phyloP scores from a whole-genome alignment of 352 stramenopile genomes.

The Globisporangium sylvaticum region DNA sequence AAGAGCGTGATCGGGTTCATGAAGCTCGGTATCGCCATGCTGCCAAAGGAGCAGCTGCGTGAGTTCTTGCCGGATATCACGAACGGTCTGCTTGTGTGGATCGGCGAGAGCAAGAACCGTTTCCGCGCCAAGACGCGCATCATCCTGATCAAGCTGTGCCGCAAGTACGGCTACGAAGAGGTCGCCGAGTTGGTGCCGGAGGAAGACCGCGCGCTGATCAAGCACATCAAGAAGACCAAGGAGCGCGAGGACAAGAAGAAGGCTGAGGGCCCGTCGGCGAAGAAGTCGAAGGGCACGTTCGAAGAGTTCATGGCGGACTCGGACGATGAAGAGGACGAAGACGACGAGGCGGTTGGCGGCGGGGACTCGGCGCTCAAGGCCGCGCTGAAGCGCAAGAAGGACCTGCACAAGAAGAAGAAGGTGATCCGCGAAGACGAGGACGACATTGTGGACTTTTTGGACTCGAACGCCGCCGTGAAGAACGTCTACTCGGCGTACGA shows the following conservation, averaged over 20 bases:
- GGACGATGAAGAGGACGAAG: conserved; percentile 74
- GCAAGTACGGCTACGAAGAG: conserved; percentile 92
- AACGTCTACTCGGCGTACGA: conserved; percentile 67
- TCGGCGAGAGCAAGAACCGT: conserved; percentile 92
- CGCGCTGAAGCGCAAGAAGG: conserved; percentile 76
- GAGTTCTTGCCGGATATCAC: conserved; percentile 91
- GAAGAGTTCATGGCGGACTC: conserved; percentile 83
- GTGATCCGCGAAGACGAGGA: conserved; percentile 76
- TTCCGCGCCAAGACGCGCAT: conserved; percentile 95
- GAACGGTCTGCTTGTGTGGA: conserved; percentile 90
- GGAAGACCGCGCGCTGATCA: conserved; percentile 90
- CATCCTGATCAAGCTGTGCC: conserved; percentile 94
- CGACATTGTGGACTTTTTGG: conserved; percentile 92
- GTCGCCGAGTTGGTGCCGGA: conserved; percentile 87
- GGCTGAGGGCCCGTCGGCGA: conserved; percentile 51
- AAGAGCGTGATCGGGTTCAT: conserved; percentile 96
- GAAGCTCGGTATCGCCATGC: conserved; percentile 92
- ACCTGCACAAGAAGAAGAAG: conserved; percentile 72
- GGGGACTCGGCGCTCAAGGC: conserved; percentile 79
- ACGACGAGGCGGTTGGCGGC: conserved; percentile 51
- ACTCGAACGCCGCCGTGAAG: conserved; percentile 87
- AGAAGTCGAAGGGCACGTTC: conserved; percentile 53
- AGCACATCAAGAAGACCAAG: conserved; percentile 95
- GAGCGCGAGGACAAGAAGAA: conserved; percentile 90
- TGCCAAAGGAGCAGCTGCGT: conserved; percentile 86